phyloP scores from a whole-genome alignment of 768 basidiomycete species.

The Phanerochaete sordida region DNA sequence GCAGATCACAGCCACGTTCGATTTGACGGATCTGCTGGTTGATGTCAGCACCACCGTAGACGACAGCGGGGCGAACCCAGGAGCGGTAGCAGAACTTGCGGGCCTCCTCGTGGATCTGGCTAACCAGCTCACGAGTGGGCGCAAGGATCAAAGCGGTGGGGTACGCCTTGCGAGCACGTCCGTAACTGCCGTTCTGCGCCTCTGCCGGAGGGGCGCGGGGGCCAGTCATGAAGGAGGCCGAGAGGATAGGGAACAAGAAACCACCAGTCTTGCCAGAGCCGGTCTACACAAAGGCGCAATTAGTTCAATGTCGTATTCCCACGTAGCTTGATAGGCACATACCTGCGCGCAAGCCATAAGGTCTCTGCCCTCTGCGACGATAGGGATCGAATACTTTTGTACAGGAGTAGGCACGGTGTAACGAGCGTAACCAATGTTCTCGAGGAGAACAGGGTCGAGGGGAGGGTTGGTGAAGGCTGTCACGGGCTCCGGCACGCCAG shows the following conservation, averaged over 20 bases:
- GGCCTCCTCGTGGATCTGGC: constrained; percentile 98
- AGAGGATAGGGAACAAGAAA: constrained; percentile 98
- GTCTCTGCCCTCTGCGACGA: constrained; percentile 86
- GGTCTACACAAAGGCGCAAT: constrained; percentile 53
- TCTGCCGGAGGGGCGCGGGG: constrained; percentile 69
- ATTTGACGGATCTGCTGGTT: constrained; percentile 90
- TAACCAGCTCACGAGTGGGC: constrained; percentile 97
- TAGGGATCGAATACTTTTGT: constrained; percentile 99
- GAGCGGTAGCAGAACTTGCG: constrained; percentile 99
- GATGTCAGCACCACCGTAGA: constrained; percentile 99
- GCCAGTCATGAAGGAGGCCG: constrained; percentile 83
- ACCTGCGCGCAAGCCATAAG: constrained; percentile 96
- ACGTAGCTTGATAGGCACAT: constrained; percentile 19
- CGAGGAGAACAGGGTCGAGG: constrained; percentile 88
- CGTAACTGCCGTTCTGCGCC: constrained; percentile 43
- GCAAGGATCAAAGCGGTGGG: constrained; percentile 97
- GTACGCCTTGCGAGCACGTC: constrained; percentile 82
- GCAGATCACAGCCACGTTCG: constrained; percentile 95
- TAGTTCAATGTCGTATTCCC: constrained; percentile 13
- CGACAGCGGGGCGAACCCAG: constrained; percentile 98
- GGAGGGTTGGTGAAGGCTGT: constrained; percentile 83
- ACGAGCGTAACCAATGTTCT: constrained; percentile 91
- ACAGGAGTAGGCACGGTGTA: constrained; percentile 97
- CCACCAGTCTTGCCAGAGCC: constrained; percentile 99
- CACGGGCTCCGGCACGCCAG: constrained; percentile 95